phyloP scores from a whole-genome alignment of 2,329 filamentous ascomycete genomes.

The Blastomyces gilchristii region DNA sequence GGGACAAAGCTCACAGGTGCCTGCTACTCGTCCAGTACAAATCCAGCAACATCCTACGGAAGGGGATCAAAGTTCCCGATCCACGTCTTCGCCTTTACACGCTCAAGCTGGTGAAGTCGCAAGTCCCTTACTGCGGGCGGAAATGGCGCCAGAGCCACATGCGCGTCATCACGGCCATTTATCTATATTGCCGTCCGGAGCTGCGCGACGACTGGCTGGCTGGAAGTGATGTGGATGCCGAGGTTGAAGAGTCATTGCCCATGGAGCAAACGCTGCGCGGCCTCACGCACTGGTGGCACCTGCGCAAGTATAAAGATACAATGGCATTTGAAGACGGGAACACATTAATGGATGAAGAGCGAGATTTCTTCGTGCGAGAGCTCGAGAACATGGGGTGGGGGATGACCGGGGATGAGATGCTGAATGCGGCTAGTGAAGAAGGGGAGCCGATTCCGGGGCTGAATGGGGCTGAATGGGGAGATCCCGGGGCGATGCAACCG shows the following conservation, averaged over 20 bases:
- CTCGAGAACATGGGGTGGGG: slow-evolving; percentile 58
- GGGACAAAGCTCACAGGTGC: slow-evolving; percentile 89
- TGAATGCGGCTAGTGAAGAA: slow-evolving; percentile 22
- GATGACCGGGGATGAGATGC: slow-evolving; percentile 28
- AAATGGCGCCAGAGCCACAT: slow-evolving; percentile 99
- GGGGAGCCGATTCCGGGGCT: slow-evolving; percentile 20
- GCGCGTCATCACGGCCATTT: slow-evolving; percentile 96
- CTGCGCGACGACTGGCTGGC: slow-evolving; percentile 88
- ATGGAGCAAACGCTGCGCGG: slow-evolving; percentile 83
- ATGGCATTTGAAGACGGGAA: slow-evolving; percentile 47
- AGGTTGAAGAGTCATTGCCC: slow-evolving; percentile 85
- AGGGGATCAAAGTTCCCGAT: slow-evolving; percentile 83
- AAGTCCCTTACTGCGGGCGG: slow-evolving; percentile 93
- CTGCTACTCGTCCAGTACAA: slow-evolving; percentile 93
- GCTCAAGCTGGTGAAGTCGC: slow-evolving; percentile 95
- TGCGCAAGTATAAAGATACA: slow-evolving; percentile 68
- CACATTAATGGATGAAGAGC: slow-evolving; percentile 56
- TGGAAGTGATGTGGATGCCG: slow-evolving; percentile 81
- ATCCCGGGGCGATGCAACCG: background rate
- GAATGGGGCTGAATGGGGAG: slow-evolving; percentile 27
- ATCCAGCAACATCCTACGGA: slow-evolving; percentile 81
- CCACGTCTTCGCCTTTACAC: slow-evolving; percentile 82
- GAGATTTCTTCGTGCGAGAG: slow-evolving; percentile 70
- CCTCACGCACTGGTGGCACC: slow-evolving; percentile 89
- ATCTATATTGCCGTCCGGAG: slow-evolving; percentile 85